phyloP scores from a whole-genome alignment of 2,329 filamentous ascomycete genomes.

The Phyllosticta citrichinensis region DNA sequence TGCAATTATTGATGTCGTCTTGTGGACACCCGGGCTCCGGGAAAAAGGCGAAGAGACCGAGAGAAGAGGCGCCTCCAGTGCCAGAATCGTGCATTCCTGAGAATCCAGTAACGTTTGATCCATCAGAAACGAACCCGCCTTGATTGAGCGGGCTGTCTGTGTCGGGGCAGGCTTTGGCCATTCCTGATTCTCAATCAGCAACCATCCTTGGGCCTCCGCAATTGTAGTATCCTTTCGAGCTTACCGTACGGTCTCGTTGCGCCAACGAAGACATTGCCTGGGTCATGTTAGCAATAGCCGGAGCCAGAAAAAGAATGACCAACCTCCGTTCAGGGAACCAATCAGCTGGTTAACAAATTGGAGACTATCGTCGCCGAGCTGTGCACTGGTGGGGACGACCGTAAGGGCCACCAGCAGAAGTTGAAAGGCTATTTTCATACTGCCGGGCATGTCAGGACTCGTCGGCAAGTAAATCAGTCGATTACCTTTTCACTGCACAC shows the following conservation, averaged over 20 bases:
- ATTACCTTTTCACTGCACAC: neutral
- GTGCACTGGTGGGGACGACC: neutral
- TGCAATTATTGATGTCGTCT: constrained; percentile 50
- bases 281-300: neutral
- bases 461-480: neutral
- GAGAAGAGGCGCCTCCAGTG: constrained; percentile 39
- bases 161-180: constrained; percentile 37
- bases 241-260: constrained; percentile 32
- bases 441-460: neutral
- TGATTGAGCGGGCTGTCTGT: constrained; percentile 39
- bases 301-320: neutral
- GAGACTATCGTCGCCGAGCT: constrained; percentile 11
- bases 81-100: constrained; percentile 30
- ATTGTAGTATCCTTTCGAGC: neutral
- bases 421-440: neutral
- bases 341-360: constrained; percentile 31
- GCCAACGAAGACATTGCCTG: constrained; percentile 34
- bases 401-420: constrained; percentile 1
- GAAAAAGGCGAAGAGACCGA: constrained; percentile 64
- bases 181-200: constrained; percentile 13
- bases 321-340: constrained; percentile 31
- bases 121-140: constrained; percentile 42
- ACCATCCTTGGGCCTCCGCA: neutral
- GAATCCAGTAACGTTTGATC: constrained; percentile 31
- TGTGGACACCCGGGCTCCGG: constrained; percentile 51